Base-by-base conservation (phyloP, 139 green algal genomes). In the Haematococcus lacustris region DNA sequence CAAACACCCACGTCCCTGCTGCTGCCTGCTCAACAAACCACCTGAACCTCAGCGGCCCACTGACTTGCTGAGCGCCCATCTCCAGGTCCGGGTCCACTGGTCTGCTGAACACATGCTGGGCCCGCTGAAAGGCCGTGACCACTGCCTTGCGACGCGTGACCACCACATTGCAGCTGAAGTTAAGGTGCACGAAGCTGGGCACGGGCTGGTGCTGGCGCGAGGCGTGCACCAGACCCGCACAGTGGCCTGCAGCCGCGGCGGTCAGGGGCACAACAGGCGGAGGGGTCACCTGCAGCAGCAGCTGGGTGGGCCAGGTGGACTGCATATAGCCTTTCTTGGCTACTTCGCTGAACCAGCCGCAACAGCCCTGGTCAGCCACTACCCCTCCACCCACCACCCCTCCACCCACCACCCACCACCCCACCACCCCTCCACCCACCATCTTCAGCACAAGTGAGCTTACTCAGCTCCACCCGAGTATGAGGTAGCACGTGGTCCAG, bases 401-500 rank as follows among this genome's bases (percentile, higher is more conserved):
- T n/a, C n/a, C n/a, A n/a, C n/a, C n/a, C n/a, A n/a, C n/a, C n/a
- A n/a, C n/a, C n/a, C n/a, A n/a, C n/a, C n/a, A n/a, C n/a, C n/a
- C n/a, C n/a, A n/a, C n/a, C n/a, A n/a, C n/a, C n/a, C n/a, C n/a
- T n/a, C 30, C 73, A 68, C 73, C 35, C 41, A 81, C 85, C 85
- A n/a, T 90, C 82, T 38, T 87, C 75, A 2, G 76, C 66, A 72
- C 85, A 90, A 0, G 69, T 73, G 26, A 89, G 76, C 39, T 91
- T 81, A 17, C 75, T 53, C 30, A 86, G 78, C 6, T 88, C 83
- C 17, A 92, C 75, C 21, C 85, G 66, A 7, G 75, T 88, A 72
- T 93, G 88, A 32, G 89, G 86, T 47, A 91, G 37, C 33, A 92
- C 57, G 53, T 91, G 87, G 79, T 93, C 87, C 50, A 92, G 63